Percentiles rank a stretch among this genome's conserved stretches.
These are phyloP conservation scores for Veloporphyrellus conicus DNA, from an alignment of 1,284 basidiomycete species.

Conservation along the genomic window DNA sequence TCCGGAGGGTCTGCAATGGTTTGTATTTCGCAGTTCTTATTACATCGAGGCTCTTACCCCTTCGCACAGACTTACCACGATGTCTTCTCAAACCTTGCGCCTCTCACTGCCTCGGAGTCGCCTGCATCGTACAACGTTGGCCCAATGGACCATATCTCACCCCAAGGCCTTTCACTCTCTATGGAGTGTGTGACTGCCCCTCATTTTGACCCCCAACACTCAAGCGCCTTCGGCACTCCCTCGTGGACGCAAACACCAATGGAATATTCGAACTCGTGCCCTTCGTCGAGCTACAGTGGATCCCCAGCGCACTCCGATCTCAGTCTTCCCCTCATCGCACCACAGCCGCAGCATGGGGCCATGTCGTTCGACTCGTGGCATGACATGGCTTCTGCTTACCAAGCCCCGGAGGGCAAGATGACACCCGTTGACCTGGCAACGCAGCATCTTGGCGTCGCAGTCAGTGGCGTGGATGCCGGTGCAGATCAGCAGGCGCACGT, in stretches of 20 bases:
- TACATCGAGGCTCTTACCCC: not conserved
- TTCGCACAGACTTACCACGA: conserved; percentile 20
- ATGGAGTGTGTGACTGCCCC: no score
- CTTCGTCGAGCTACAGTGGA: conserved; percentile 44
- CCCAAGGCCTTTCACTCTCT: conserved; percentile 14
- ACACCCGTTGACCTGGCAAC: not conserved
- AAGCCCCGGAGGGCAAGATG: conserved; percentile 5
- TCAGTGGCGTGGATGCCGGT: conserved; percentile 14
- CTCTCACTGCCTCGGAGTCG: conserved; percentile 15
- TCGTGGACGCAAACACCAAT: not conserved
- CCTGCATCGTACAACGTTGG: conserved; percentile 26
- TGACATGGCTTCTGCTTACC: conserved; percentile 10
- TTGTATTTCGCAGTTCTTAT: not conserved
- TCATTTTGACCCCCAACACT: no score
- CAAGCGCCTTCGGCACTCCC: no score
- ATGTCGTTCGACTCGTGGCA: conserved; percentile 26
- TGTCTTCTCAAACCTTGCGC: conserved; percentile 24
- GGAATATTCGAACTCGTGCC: conserved; percentile 29
- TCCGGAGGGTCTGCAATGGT: conserved; percentile 21
- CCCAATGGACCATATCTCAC: conserved; percentile 28
- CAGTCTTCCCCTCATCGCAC: conserved; percentile 34
- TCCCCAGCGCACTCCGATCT: conserved; percentile 43
- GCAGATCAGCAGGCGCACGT: conserved; percentile 10
- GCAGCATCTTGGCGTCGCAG: conserved; percentile 9
- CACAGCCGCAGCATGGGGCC: conserved; percentile 32